Evolutionary conservation across 331 rosid genomes (phyloP).

Genomic region (Telfairia occidentalis): DNA sequence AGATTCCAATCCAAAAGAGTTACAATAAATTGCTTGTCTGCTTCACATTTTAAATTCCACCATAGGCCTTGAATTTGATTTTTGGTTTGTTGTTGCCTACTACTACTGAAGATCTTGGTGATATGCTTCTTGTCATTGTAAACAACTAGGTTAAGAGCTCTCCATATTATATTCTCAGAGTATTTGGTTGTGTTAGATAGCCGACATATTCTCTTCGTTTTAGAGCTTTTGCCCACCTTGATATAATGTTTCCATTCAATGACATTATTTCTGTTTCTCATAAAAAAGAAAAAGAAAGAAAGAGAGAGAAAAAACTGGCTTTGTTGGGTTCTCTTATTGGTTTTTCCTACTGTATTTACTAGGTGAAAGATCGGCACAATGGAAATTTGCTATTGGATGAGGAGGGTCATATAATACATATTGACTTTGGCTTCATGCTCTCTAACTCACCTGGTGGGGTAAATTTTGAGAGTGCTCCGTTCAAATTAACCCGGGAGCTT

Average conservation of each 20-base stretch:
- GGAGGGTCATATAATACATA: slow-evolving; percentile 96
- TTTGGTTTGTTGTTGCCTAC: not conserved
- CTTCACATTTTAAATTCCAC: not conserved
- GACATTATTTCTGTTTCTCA: not conserved
- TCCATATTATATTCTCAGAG: not conserved
- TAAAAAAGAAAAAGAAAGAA: not conserved
- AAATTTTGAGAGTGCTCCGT: slow-evolving; percentile 97
- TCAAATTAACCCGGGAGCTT: slow-evolving; percentile 89
- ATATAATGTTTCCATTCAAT: not conserved
- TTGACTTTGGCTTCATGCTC: slow-evolving; percentile 97
- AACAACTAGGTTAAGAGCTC: not conserved
- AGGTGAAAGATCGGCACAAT: slow-evolving; percentile 94
- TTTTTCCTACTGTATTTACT: slow-evolving; percentile 7
- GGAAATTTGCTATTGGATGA: slow-evolving; percentile 93
- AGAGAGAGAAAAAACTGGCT: slow-evolving; percentile 1
- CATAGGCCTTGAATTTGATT: not conserved
- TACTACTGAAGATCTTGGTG: not conserved
- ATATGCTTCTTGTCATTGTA: not conserved
- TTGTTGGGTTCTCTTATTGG: not conserved
- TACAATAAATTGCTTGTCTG: not conserved
- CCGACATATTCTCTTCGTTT: not conserved
- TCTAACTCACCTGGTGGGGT: slow-evolving; percentile 98
- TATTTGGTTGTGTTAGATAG: not conserved
- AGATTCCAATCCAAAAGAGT: too few species aligned
- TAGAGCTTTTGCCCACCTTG: not conserved